Conservation (phyloP, 2,329 filamentous ascomycete species). For the Knufia fluminis region DNA sequence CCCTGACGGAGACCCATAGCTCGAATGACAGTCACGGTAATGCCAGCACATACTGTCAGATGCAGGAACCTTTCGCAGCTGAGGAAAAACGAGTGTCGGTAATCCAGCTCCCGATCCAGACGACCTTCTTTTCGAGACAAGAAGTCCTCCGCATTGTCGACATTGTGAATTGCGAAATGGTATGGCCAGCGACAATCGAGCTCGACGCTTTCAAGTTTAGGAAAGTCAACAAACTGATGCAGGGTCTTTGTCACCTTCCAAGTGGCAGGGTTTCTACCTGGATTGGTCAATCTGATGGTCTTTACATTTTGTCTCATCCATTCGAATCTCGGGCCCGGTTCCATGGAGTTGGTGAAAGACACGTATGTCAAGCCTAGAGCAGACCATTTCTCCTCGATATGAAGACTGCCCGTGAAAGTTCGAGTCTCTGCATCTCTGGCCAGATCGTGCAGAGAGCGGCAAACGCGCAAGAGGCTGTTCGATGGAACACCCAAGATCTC, state of each 20-base stretch:
- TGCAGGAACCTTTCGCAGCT: conserved; percentile 4
- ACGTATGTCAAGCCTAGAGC: not conserved
- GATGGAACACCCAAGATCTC: not conserved
- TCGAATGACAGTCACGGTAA: conserved; percentile 5
- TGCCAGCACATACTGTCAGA: not conserved
- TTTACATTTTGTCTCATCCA: not conserved
- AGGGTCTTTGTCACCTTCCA: not conserved
- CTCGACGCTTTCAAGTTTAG: conserved; percentile 2
- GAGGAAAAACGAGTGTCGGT: conserved; percentile 1
- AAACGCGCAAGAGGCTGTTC: not conserved
- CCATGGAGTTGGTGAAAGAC: not conserved
- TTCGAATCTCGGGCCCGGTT: not conserved
- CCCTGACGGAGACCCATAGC: conserved; percentile 2
- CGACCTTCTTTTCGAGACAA: conserved; percentile 1
- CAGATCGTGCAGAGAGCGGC: not conserved
- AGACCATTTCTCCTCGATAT: not conserved
- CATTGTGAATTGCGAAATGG: conserved; percentile 5
- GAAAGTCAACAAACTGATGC: not conserved
- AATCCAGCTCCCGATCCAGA: conserved; percentile 3
- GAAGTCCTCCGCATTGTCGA: not conserved
- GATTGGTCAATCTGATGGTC: conserved; percentile 1
- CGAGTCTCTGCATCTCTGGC: not conserved
- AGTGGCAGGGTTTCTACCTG: not conserved
- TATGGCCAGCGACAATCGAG: conserved; percentile 6
- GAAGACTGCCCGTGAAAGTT: not conserved